phyloP scores from a whole-genome alignment of 192 early-diverging fungal genomes.

The Umbelopsis sp. region DNA sequence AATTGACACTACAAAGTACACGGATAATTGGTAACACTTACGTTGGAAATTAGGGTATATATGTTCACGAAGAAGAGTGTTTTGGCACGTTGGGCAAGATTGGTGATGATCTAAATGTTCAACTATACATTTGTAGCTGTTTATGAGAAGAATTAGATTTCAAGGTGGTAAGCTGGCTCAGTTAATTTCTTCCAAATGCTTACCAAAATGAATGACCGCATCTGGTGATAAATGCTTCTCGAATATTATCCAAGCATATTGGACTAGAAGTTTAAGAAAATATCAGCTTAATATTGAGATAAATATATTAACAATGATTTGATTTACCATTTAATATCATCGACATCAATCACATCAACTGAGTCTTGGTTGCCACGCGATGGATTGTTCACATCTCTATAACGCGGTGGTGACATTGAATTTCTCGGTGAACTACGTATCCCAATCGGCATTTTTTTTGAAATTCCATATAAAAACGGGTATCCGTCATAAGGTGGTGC shows the following conservation, averaged over 20 bases:
- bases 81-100: slow-evolving; percentile 73
- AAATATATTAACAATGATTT: too few relatives aligned
- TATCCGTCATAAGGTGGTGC: slow-evolving; percentile 11
- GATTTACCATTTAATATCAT: neutral
- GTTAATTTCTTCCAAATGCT: neutral
- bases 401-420: neutral
- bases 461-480: neutral
- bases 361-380: neutral
- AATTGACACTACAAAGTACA: too few relatives aligned
- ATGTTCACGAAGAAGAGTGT: slow-evolving; percentile 58
- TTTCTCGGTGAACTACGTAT: neutral
- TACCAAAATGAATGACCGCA: slow-evolving; percentile 91
- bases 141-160: too few relatives aligned
- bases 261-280: slow-evolving; percentile 46
- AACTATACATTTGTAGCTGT: slow-evolving; percentile 72
- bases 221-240: slow-evolving; percentile 73
- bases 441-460: neutral
- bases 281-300: too few relatives aligned
- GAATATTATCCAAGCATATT: slow-evolving; percentile 74
- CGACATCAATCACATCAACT: slow-evolving; percentile 1
- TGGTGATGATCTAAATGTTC: slow-evolving; percentile 59
- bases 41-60: slow-evolving; percentile 85
- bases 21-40: slow-evolving; percentile 30
- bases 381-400: neutral
- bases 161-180: neutral